Evolutionary conservation across 768 basidiomycete genomes (phyloP).

Genomic region (Tylopilus sp.): DNA sequence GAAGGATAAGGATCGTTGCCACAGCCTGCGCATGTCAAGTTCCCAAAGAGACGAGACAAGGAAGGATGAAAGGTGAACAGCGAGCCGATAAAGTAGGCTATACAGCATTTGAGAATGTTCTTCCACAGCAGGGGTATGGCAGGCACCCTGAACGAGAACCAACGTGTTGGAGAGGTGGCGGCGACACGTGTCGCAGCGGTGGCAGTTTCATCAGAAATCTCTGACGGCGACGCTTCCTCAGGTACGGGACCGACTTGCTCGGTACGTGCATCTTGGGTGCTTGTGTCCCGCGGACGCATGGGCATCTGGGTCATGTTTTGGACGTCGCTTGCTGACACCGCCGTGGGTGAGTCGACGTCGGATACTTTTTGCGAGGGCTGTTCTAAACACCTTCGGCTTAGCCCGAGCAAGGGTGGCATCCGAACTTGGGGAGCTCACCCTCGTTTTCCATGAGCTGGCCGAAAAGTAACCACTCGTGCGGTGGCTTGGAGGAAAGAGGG

Average conservation of each 20-base stretch:
- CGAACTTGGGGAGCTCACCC: conserved; percentile 35
- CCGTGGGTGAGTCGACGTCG: conserved; percentile 3
- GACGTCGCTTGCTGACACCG: not conserved
- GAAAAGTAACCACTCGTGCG: conserved; percentile 61
- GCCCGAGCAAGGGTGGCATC: not conserved
- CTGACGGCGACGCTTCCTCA: conserved; percentile 15
- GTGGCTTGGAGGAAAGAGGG: conserved; percentile 20
- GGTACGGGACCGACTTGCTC: not conserved
- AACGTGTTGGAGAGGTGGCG: conserved; percentile 1
- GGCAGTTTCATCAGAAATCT: conserved; percentile 12
- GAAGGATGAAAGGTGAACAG: conserved; percentile 88
- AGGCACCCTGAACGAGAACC: conserved; percentile 27
- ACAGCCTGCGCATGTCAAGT: conserved; percentile 50
- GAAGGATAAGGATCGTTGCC: conserved; percentile 62
- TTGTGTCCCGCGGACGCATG: not conserved
- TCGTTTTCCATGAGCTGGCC: conserved; percentile 71
- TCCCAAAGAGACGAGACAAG: conserved; percentile 67
- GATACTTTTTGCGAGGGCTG: not conserved
- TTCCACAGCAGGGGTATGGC: conserved; percentile 50
- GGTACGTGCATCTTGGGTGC: not conserved
- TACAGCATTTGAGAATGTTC: conserved; percentile 85
- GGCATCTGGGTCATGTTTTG: not conserved
- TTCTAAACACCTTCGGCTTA: conserved; percentile 6
- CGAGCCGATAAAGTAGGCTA: conserved; percentile 87
- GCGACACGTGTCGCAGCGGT: conserved; percentile 7